A percentile compares a stretch with the other conserved stretches of the same genome.
These are phyloP conservation scores for Tribonema minus DNA, from an alignment of 108 stramenopile genomes.

Conservation along the genomic window DNA sequence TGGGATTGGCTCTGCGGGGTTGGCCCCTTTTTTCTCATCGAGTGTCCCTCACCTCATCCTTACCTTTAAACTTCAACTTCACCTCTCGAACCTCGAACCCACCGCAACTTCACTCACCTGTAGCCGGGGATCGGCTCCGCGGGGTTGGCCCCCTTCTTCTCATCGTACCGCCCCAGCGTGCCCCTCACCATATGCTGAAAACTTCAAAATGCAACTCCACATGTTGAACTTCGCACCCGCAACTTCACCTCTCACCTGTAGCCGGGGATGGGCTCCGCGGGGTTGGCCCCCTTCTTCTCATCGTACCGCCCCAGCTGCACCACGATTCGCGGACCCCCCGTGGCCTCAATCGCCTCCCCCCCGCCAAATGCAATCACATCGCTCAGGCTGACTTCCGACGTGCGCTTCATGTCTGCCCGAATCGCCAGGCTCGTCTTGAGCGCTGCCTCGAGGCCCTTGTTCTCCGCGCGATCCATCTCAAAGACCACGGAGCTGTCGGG, in stretches of 20 bases:
- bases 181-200: too few species aligned
- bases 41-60: too few species aligned
- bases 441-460: constrained; percentile 3
- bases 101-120: too few species aligned
- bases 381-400: constrained; percentile 44
- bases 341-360: constrained; percentile 43
- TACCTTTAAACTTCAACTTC: too few species aligned
- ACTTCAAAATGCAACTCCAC: too few species aligned
- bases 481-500: constrained; percentile 27
- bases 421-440: constrained; percentile 1
- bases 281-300: constrained; percentile 15
- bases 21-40: constrained; percentile 13
- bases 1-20: constrained; percentile 2
- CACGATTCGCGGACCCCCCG: constrained; percentile 28
- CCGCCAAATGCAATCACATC: constrained; percentile 46
- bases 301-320: constrained; percentile 46
- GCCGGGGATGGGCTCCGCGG: constrained; percentile 1
- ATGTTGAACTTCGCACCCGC: too few species aligned
- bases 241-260: too few species aligned
- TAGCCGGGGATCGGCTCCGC: constrained; percentile 1
- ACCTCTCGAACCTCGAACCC: too few species aligned
- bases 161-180: too few species aligned
- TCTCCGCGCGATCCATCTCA: constrained; percentile 10
- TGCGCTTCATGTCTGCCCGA: constrained; percentile 37
- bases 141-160: constrained; percentile 15